Evolutionary conservation across 2,329 filamentous ascomycete species (phyloP).

Genomic region (Ceratocystis smalleyi): DNA sequence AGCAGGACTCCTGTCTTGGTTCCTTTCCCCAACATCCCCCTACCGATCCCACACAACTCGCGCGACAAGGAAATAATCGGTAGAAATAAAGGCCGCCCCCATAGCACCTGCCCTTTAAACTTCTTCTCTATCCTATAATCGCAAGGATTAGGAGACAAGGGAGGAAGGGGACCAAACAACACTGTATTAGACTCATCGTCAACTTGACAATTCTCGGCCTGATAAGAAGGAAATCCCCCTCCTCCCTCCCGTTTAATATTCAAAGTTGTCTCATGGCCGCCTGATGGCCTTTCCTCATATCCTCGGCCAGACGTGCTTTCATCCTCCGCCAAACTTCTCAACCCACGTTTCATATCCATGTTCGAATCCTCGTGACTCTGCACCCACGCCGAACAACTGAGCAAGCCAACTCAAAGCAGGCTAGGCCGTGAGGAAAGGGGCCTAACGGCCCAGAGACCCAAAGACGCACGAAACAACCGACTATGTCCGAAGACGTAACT

Average conservation of each 20-base stretch:
- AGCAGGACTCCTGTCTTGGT: neutral
- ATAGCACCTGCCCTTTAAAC: neutral
- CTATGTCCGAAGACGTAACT: neutral
- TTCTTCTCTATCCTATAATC: neutral
- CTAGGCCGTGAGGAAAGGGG: neutral
- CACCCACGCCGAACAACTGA: neutral
- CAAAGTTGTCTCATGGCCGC: neutral
- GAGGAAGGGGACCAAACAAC: neutral
- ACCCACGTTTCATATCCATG: slow-evolving; percentile 1
- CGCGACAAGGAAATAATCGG: neutral
- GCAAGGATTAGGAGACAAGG: neutral
- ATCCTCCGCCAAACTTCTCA: neutral
- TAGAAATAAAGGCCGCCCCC: neutral
- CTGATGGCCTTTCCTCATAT: neutral
- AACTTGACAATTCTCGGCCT: neutral
- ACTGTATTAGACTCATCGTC: neutral
- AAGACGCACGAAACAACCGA: neutral
- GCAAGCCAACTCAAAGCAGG: neutral
- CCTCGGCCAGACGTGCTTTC: neutral
- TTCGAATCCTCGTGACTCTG: neutral
- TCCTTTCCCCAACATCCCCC: neutral
- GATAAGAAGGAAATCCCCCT: neutral
- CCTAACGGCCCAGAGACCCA: neutral
- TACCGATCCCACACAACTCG: neutral
- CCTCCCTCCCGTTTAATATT: neutral